Conservation (phyloP, 192 early-diverging fungal species). For the Linnemannia exigua region DNA sequence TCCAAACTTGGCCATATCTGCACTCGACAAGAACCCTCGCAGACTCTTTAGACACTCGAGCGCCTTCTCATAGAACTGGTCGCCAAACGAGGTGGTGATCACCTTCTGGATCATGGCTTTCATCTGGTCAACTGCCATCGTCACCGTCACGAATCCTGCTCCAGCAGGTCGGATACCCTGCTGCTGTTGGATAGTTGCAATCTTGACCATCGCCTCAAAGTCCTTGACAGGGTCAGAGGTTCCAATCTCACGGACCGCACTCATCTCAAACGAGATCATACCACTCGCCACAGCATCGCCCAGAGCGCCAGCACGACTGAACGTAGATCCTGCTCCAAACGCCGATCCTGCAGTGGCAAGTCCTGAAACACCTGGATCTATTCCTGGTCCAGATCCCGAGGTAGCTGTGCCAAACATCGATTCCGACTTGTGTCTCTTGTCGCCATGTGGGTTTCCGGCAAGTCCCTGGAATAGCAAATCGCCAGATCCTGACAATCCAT, state of each 20-base stretch:
- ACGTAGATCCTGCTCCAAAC: conserved; percentile 7
- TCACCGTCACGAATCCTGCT: conserved; percentile 42
- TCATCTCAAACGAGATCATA: conserved; percentile 55
- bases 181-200: conserved; percentile 57
- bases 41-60: conserved; percentile 67
- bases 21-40: conserved; percentile 42
- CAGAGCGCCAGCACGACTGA: conserved; percentile 28
- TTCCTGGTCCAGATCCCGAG: conserved; percentile 23
- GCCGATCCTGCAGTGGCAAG: conserved; percentile 9
- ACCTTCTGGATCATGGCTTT: conserved; percentile 61
- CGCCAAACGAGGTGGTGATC: conserved; percentile 68
- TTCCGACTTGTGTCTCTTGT: conserved; percentile 46
- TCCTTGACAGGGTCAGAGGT: conserved; percentile 70
- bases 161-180: conserved; percentile 69
- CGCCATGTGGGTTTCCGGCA: background rate
- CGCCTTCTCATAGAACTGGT: conserved; percentile 70
- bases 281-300: conserved; percentile 50
- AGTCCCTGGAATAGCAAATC: conserved; percentile 35
- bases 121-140: conserved; percentile 71
- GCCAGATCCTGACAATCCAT: conserved; percentile 2
- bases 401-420: conserved; percentile 44
- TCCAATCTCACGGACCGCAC: conserved; percentile 61
- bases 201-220: conserved; percentile 71
- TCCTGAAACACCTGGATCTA: conserved; percentile 20
- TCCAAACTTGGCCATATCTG: conserved; percentile 10